Base-by-base conservation (phyloP, 257 asterid species). In the Nemophila menziesii region DNA sequence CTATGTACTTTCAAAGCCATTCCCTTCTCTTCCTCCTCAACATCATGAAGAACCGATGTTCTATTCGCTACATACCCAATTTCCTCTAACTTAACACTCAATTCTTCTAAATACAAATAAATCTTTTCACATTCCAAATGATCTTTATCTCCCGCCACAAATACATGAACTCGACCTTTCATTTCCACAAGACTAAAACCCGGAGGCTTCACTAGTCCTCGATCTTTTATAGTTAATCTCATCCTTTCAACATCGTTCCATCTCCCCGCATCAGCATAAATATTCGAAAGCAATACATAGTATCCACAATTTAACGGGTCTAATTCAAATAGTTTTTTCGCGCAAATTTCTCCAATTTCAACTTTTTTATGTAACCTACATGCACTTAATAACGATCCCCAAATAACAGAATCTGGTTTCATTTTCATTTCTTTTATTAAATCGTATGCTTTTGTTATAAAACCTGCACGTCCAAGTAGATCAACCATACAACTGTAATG, bases 401-500 rank as follows among this genome's bases (percentile, higher is more conserved):
- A 90, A 55, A 90, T 71, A 39, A 81, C 86, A 51, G 62, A 66
- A 58, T 90, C 96, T 5, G 98, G 93, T 26, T 48, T 60, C 43
- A 62, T 73, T 67, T 64, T 77, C 96, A 90, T 90, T 64, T 69
- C 82, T 56, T 41, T 48, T 48, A 90, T 70, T 66, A 90, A 65
- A 66, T 64, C 44, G 66, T 85, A 81, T 5, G 98, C 96, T 66
- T 53, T 69, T 37, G 60, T 36, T n/a, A 81, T 85, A 60, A 55
- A 60, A 55, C 93, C 98, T n/a, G 81, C 92, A 49, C 87, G 94
- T 22, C 92, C 96, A 47, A 90, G 81, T 53, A 90, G 98, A 71
- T 90, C 98, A 41, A 85, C 81, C 77, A 90, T 71, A 68, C 98
- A 90, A 58, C 94, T 85, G 40, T 85, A 90, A 72, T 90, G 98